Evolutionary conservation across 306 rosid genomes (phyloP), one percentile per base, ranked within the genome.

Genomic region (Lithocarpus polystachyus): DNA sequence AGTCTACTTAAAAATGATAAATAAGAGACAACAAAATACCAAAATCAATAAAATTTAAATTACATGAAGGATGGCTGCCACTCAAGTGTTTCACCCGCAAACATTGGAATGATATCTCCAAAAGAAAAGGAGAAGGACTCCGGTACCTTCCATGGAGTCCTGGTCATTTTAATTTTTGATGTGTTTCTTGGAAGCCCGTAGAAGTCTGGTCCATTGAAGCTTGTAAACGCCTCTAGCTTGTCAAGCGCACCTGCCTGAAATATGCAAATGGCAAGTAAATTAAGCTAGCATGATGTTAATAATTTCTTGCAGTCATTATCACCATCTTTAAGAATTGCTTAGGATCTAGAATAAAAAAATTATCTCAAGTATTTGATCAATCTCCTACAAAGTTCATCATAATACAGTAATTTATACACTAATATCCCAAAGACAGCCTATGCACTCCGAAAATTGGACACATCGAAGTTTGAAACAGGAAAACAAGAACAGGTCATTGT

Each of bases 191-290:
- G 97, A 69, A 94, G 91, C 35, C 97, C 93, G 80, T 94, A 94
- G 84, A 94, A 94, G 84, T 94, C 98, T n/a, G 98, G 94, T 71
- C 97, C 98, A 82, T 92, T 94, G 51, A 94, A 94, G 86, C 98
- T 92, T 76, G 96, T 85, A 84, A 94, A 94, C 37, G 97, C 95
- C 83, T 94, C 98, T 79, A 94, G 85, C 86, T 90, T 92, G 83
- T 88, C 93, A 2, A 94, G 91, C 45, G 93, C 97, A 75, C 93
- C 97, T 35, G 92, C 96, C 98, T 94, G 64, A 68, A 81, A 71
- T 19, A 68, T 71, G 60, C 14, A 77, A 43, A 56, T 43, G 17
- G 29, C 2, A 5, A 53, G 37, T 14, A 24, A 71, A 11, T 43
- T 5, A 37, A 6, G 12, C 22, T 13, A 71, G 2, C 6, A 28